Percentiles rank a stretch among this genome's conserved stretches.
Conservation (phyloP, 2,329 filamentous ascomycete species). For the Fusarium virguliforme region DNA sequence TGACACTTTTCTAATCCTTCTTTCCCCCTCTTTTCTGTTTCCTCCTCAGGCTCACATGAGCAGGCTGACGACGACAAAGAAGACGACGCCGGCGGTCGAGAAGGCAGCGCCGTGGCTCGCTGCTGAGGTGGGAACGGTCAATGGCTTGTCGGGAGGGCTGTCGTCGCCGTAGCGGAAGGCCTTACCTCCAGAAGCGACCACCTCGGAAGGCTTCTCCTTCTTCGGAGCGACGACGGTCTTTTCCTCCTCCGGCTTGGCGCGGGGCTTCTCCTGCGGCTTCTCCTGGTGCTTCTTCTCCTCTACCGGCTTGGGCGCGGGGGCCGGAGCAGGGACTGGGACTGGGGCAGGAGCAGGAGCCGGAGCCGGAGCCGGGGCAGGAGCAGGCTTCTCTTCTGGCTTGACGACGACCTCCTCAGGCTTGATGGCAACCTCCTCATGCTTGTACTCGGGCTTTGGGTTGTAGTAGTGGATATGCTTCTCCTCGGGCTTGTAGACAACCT, state of each 20-base stretch:
- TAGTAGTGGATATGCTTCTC: background rate
- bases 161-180: background rate
- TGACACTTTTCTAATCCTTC: slow-evolving; percentile 1
- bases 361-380: background rate
- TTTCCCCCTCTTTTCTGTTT: background rate
- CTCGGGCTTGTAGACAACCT: background rate
- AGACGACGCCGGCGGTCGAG: slow-evolving; percentile 1
- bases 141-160: background rate
- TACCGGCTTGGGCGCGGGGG: background rate
- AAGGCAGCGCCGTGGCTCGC: background rate
- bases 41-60: background rate
- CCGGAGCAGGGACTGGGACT: background rate
- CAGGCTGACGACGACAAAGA: slow-evolving; percentile 1
- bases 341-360: background rate
- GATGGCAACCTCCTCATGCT: background rate
- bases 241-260: background rate
- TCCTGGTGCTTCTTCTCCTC: background rate
- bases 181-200: background rate
- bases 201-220: slow-evolving; percentile 3
- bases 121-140: slow-evolving; percentile 4
- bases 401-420: background rate
- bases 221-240: background rate
- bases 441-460: background rate
- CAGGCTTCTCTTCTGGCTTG: slow-evolving; percentile 3
- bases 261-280: background rate